phyloP scores from a whole-genome alignment of 805 yeast species.

The Sugiyamaella qingdaonensis region DNA sequence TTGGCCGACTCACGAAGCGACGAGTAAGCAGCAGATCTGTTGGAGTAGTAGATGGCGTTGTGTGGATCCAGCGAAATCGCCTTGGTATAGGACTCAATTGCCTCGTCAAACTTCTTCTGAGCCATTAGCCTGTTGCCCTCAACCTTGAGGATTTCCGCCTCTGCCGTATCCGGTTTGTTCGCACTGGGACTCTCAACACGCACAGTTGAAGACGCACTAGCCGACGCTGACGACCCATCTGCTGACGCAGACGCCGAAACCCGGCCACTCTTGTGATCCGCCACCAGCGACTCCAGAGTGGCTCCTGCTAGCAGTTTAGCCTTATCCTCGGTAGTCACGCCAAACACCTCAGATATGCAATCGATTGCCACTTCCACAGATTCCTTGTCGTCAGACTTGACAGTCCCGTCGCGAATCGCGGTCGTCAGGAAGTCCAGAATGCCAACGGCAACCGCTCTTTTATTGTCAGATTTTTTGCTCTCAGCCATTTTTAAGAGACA shows the following conservation, averaged over 20 bases:
- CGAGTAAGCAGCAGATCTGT: constrained; percentile 95
- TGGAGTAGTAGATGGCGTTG: constrained; percentile 83
- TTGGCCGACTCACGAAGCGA: constrained; percentile 66
- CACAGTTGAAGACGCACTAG: constrained; percentile 14
- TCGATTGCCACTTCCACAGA: constrained; percentile 92
- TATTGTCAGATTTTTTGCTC: constrained; percentile 8
- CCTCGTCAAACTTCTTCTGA: constrained; percentile 59
- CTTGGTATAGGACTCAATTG: constrained; percentile 71
- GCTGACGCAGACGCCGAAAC: neutral
- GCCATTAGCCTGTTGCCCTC: constrained; percentile 93
- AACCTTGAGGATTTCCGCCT: constrained; percentile 79
- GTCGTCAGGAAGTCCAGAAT: constrained; percentile 67
- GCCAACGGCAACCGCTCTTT: constrained; percentile 50
- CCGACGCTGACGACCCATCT: constrained; percentile 6
- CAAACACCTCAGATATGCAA: constrained; percentile 84
- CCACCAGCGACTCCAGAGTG: constrained; percentile 48
- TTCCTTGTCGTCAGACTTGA: constrained; percentile 76
- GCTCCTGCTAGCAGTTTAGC: constrained; percentile 29
- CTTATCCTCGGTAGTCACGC: constrained; percentile 47
- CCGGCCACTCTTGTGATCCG: constrained; percentile 36
- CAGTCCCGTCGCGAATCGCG: constrained; percentile 55
- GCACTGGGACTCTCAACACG: constrained; percentile 7
- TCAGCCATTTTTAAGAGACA: neutral
- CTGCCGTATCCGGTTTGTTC: constrained; percentile 48
- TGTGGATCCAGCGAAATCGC: constrained; percentile 68